Evolutionary conservation across 495 filamentous ascomycete species (phyloP).

Genomic region (Penicillium nucicola): DNA sequence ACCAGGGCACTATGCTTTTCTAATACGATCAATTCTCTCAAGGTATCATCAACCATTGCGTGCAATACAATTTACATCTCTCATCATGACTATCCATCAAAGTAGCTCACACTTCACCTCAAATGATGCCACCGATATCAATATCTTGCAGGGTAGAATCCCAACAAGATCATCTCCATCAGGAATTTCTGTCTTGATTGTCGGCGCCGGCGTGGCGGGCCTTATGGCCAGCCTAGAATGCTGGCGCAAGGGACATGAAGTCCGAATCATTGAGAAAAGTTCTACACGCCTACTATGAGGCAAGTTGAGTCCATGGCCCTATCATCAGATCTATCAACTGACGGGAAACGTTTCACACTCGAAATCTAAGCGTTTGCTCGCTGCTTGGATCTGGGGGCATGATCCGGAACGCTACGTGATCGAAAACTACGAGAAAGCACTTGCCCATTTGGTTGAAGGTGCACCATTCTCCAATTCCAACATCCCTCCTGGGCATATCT

Average conservation of each 20-base stretch:
- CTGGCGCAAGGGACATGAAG: conserved; percentile 17
- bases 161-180: conserved; percentile 3
- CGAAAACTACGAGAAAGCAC: conserved; percentile 12
- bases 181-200: conserved; percentile 9
- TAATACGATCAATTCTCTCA: too few species aligned
- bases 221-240: conserved; percentile 16
- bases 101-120: neutral
- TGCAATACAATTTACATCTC: too few species aligned
- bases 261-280: conserved; percentile 15
- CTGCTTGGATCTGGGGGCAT: conserved; percentile 17
- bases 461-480: conserved; percentile 15
- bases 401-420: conserved; percentile 16
- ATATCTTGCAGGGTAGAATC: neutral
- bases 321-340: neutral
- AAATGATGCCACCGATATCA: neutral
- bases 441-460: conserved; percentile 4
- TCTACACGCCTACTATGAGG: conserved; percentile 3
- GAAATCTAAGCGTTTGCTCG: conserved; percentile 6
- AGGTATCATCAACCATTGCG: too few species aligned
- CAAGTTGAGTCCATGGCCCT: neutral
- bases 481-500: conserved; percentile 10
- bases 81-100: too few species aligned
- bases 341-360: neutral
- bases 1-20: too few species aligned
- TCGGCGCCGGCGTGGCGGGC: conserved; percentile 15